Base-by-base conservation (phyloP, 2,329 filamentous ascomycete species). In the Claviceps fusiformis region DNA sequence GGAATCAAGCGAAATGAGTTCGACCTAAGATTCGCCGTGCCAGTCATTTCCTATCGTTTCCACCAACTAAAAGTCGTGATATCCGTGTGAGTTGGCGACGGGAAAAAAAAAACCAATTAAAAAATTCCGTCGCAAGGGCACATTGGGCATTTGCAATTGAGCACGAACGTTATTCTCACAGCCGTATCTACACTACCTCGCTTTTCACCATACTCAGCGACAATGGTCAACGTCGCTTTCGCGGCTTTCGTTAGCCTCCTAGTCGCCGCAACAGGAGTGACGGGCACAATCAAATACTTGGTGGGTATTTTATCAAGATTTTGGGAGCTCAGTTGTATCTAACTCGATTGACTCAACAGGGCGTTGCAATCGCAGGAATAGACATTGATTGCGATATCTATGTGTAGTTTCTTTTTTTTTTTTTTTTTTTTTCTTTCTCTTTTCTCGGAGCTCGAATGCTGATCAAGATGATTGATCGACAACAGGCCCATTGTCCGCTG, bases 311-410 rank as follows among this genome's bases (percentile, higher is more conserved):
- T 10, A 6, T 17, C 27, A 44, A 39, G 19, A 15, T 15, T 24
- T 8, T 2, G 31, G 0, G 2, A n/a, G 19, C 39, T 10, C 5
- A 5, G 29, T 15, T 29, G 4, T 3, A 27, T 10, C 7, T 3
- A 31, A 13, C 29, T 57, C 37, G 27, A n/a, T 11, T 1, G 2
- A 31, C 3, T 31, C 3, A 39, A 39, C 35, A 65, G 64, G 71
- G 74, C 48, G 70, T 76, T 8, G 72, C 73, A 29, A 72, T 76
- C 54, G 68, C 73, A 5, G 74, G 74, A 55, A 73, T 73, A 43
- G 74, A 77, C 56, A 75, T 76, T 63, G 74, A 74, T 5, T 76
- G 74, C 55, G 65, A 70, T 53, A 75, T 73, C 52, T 68, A 75
- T 64, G 73, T n/a, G n/a, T n/a, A n/a, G n/a, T n/a, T n/a, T n/a